Evolutionary conservation across 495 filamentous ascomycete species (phyloP), one percentile per base, ranked within the genome.

Genomic region (Tetracladium setigerum): DNA sequence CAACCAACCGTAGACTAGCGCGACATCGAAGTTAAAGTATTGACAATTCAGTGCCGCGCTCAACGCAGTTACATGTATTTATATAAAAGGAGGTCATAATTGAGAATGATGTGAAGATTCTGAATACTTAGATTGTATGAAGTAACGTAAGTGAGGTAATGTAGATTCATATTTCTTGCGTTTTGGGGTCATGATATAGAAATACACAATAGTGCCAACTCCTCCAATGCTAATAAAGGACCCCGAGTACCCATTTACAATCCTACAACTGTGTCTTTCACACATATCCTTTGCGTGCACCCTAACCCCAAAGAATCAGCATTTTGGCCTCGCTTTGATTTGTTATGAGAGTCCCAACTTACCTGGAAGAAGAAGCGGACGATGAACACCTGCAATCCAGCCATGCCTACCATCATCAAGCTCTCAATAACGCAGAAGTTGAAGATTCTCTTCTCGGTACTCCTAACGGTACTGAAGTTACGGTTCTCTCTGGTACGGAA

Each of bases 401-500:
- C 92, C 94, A 99, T 99, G 35, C 83, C 84, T 52, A 97, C 77
- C 77, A 97, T 92, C 79, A 97, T 81, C 50, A 80, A 69, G 52
- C 82, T 81, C 70, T 99, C 94, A 47, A 96, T 84, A 38, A 99
- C 72, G 59, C 87, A 95, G 68, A 99, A 96, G 64, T 96, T 96
- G 68, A 95, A 91, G 55, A 99, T 97, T 37, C 94, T 75, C 53
- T 74, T 77, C 72, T 99, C 94, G 24, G 94, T 99, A 67, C 89
- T 95, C 62, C 89, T 76, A 44, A 99, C 94, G 5, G 94, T 99
- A 67, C 87, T 95, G 69, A 97, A 95, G 65, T 99, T 99, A 38
- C 94, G 79, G 73, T 99, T 97, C 73, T 99, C 94, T 52, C 94
- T 81, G 2, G 94, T 99, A 30, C 94, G 86, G 82, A 99, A 99